A percentile compares a stretch with the other conserved stretches of the same genome.
These are phyloP conservation scores for Ophiostoma sp. DNA, from an alignment of 2,329 filamentous ascomycete genomes.

Conservation along the genomic window DNA sequence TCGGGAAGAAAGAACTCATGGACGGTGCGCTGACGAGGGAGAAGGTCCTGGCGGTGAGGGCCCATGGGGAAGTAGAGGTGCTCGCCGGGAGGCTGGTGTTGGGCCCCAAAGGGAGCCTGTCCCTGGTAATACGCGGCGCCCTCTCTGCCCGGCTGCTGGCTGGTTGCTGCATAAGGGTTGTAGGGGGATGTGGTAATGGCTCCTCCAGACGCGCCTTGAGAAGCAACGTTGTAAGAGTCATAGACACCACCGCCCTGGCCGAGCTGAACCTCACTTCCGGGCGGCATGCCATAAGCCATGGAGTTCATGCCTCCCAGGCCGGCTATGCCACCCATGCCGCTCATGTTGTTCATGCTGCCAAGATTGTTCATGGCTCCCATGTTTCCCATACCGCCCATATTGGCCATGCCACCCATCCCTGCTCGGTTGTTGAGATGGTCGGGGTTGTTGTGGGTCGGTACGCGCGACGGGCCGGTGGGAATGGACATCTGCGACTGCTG, in stretches of 20 bases:
- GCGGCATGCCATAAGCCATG: conserved; percentile 19
- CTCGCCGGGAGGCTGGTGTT: conserved; percentile 73
- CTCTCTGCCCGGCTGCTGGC: conserved; percentile 59
- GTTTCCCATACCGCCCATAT: conserved; percentile 1
- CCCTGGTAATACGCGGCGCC: conserved; percentile 67
- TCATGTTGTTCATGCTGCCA: conserved; percentile 51
- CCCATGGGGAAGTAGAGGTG: conserved; percentile 90
- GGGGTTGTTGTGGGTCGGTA: background rate
- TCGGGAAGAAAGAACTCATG: conserved; percentile 93
- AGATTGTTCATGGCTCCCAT: conserved; percentile 39
- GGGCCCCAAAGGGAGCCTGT: conserved; percentile 53
- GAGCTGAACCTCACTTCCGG: conserved; percentile 17
- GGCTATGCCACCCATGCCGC: conserved; percentile 39
- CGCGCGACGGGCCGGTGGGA: conserved; percentile 28
- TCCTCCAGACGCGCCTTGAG: conserved; percentile 18
- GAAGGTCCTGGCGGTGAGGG: conserved; percentile 75
- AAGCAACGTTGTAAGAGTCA: conserved; percentile 21
- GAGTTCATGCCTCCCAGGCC: conserved; percentile 38
- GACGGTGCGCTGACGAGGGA: conserved; percentile 80
- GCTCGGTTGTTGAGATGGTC: background rate
- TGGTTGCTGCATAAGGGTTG: conserved; percentile 74
- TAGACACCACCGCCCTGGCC: conserved; percentile 22
- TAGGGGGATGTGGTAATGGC: conserved; percentile 52
- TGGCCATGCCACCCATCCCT: conserved; percentile 40
- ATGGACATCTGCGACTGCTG: conserved; percentile 22